Percentiles rank a stretch among this genome's conserved stretches.
These are phyloP conservation scores for Pseudopyrenochaeta lycopersici DNA, from an alignment of 2,329 filamentous ascomycete genomes.

Conservation along the genomic window DNA sequence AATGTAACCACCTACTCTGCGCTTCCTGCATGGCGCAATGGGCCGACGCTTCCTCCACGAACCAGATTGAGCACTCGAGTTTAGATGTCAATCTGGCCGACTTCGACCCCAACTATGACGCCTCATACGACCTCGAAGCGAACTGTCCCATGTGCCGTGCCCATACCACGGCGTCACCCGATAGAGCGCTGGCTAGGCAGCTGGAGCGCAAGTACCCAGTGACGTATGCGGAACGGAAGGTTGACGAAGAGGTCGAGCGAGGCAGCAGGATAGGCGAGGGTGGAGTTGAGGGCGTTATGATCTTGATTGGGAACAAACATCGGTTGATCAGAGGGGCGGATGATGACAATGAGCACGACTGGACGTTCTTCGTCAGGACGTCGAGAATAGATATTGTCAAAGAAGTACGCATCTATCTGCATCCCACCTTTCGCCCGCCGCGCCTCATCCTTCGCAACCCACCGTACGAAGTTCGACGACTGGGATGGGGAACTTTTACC, in stretches of 20 bases:
- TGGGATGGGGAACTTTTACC: conserved; percentile 56
- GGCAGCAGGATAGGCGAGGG: conserved; percentile 31
- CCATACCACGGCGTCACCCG: conserved; percentile 45
- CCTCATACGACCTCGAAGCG: conserved; percentile 47
- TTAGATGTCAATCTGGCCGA: conserved; percentile 51
- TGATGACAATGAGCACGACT: conserved; percentile 52
- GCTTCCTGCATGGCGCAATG: conserved; percentile 57
- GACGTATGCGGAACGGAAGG: conserved; percentile 45
- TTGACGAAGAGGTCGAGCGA: conserved; percentile 43
- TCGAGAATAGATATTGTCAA: conserved; percentile 56
- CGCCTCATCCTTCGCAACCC: conserved; percentile 43
- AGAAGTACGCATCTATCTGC: conserved; percentile 53
- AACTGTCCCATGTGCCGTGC: conserved; percentile 59
- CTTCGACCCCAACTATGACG: conserved; percentile 46
- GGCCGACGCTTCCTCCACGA: conserved; percentile 52
- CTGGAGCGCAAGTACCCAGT: conserved; percentile 48
- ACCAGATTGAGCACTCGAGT: conserved; percentile 47
- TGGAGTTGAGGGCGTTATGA: conserved; percentile 51
- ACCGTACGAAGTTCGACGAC: conserved; percentile 52
- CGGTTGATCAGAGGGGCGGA: conserved; percentile 28
- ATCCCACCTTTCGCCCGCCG: conserved; percentile 54
- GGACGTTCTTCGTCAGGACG: conserved; percentile 57
- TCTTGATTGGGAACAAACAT: conserved; percentile 58
- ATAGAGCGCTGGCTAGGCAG: conserved; percentile 30
- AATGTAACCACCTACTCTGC: conserved; percentile 56